Conservation (phyloP, 1,284 basidiomycete genomes). For the Fistulinella cinereoalba region DNA sequence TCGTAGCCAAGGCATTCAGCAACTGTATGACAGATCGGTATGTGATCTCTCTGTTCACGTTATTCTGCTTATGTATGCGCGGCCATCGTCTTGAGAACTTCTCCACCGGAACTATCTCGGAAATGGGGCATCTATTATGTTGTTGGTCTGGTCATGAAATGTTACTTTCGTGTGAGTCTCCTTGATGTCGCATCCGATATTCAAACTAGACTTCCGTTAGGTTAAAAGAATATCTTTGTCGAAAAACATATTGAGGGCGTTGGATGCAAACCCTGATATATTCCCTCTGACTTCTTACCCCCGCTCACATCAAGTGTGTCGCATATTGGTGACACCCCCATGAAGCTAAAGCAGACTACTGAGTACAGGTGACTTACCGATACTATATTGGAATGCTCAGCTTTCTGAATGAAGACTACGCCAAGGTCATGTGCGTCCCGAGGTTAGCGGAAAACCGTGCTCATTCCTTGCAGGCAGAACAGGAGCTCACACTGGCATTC, state of each 20-base stretch:
- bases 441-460: background rate
- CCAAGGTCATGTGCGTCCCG: conserved; percentile 49
- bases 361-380: conserved; percentile 74
- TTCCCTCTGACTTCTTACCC: conserved; percentile 78
- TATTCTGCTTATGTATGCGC: conserved; percentile 2
- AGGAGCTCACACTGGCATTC: conserved; percentile 80
- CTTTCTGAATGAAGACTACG: conserved; percentile 91
- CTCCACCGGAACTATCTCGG: conserved; percentile 71
- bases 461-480: conserved; percentile 59
- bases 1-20: conserved; percentile 90
- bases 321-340: conserved; percentile 8
- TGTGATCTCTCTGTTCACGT: conserved; percentile 12
- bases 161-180: conserved; percentile 82
- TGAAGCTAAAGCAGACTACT: conserved; percentile 12
- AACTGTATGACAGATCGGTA: conserved; percentile 89
- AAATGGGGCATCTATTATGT: conserved; percentile 95
- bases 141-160: conserved; percentile 90
- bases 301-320: conserved; percentile 77
- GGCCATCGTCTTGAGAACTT: conserved; percentile 42
- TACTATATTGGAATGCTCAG: conserved; percentile 94
- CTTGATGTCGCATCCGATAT: background rate
- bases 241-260: conserved; percentile 88
- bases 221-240: conserved; percentile 89
- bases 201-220: conserved; percentile 37
- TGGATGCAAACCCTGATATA: conserved; percentile 82